Evolutionary conservation across 2,329 filamentous ascomycete genomes (phyloP).

Genomic region (Fusarium graminum): DNA sequence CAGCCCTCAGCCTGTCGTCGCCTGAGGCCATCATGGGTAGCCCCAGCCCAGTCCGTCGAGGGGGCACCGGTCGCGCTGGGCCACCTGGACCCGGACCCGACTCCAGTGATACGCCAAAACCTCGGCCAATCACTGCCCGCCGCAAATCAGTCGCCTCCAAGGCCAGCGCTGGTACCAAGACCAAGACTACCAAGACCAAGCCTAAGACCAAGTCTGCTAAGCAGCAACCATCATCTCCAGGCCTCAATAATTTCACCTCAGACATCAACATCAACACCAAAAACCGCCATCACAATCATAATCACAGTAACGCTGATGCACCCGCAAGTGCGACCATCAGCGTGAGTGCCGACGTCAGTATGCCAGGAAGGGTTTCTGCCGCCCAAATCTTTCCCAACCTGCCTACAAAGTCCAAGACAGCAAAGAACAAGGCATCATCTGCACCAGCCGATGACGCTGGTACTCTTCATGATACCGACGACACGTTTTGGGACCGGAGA

Average conservation of each 20-base stretch:
- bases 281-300: not conserved
- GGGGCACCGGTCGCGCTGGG: slow-evolving; percentile 44
- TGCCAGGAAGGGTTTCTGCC: slow-evolving; percentile 57
- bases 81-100: slow-evolving; percentile 40
- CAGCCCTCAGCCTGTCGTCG: slow-evolving; percentile 57
- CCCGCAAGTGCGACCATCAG: slow-evolving; percentile 46
- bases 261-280: slow-evolving; percentile 28
- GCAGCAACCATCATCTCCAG: slow-evolving; percentile 55
- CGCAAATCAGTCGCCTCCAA: slow-evolving; percentile 57
- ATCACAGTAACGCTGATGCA: slow-evolving; percentile 37
- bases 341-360: slow-evolving; percentile 53
- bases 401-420: slow-evolving; percentile 47
- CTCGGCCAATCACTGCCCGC: slow-evolving; percentile 58
- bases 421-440: slow-evolving; percentile 50
- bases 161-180: slow-evolving; percentile 42
- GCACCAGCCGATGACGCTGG: slow-evolving; percentile 51
- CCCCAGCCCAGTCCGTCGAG: slow-evolving; percentile 50
- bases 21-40: slow-evolving; percentile 52
- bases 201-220: slow-evolving; percentile 49
- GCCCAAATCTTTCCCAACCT: slow-evolving; percentile 53
- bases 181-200: slow-evolving; percentile 51
- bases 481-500: slow-evolving; percentile 53
- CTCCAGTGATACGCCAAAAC: slow-evolving; percentile 56
- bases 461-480: slow-evolving; percentile 51
- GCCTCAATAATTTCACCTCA: slow-evolving; percentile 34